Percentiles rank a stretch among this genome's conserved stretches.
phyloP scores from a whole-genome alignment of 2,329 filamentous ascomycete species.

The Penicillium aurantiogriseum region DNA sequence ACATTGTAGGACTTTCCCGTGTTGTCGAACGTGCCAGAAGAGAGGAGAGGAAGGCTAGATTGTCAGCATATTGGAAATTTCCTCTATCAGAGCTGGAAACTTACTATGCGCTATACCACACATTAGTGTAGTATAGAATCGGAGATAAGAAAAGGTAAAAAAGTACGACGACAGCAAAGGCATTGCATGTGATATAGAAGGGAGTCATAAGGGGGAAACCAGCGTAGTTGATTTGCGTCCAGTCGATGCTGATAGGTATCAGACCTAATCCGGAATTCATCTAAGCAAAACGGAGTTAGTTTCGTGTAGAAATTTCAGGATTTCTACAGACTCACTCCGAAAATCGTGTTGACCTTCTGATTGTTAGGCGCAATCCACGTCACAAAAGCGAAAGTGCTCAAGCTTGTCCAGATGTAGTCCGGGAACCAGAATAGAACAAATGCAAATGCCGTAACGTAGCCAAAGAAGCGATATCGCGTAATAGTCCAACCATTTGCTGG shows the following conservation, averaged over 20 bases:
- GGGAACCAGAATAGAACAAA: conserved; percentile 51
- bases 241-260: conserved; percentile 49
- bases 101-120: conserved; percentile 44
- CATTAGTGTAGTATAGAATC: conserved; percentile 58
- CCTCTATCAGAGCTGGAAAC: background rate
- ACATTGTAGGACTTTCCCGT: conserved; percentile 33
- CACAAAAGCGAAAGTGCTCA: conserved; percentile 49
- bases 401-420: conserved; percentile 48
- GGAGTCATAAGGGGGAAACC: conserved; percentile 31
- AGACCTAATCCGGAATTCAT: conserved; percentile 31
- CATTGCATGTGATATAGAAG: conserved; percentile 54
- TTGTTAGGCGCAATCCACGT: conserved; percentile 50
- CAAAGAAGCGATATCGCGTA: conserved; percentile 21
- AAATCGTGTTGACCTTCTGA: conserved; percentile 29
- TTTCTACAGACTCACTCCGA: conserved; percentile 17
- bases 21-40: conserved; percentile 34
- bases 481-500: conserved; percentile 23
- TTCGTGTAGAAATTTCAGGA: too few relatives aligned
- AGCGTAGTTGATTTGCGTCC: conserved; percentile 38
- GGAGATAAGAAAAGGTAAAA: conserved; percentile 53
- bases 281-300: background rate
- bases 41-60: conserved; percentile 29
- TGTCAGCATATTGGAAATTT: conserved; percentile 1
- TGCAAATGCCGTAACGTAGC: conserved; percentile 15
- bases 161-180: conserved; percentile 54